phyloP scores from a whole-genome alignment of 2,329 filamentous ascomycete genomes.

The Zymoseptoria pseudotritici region DNA sequence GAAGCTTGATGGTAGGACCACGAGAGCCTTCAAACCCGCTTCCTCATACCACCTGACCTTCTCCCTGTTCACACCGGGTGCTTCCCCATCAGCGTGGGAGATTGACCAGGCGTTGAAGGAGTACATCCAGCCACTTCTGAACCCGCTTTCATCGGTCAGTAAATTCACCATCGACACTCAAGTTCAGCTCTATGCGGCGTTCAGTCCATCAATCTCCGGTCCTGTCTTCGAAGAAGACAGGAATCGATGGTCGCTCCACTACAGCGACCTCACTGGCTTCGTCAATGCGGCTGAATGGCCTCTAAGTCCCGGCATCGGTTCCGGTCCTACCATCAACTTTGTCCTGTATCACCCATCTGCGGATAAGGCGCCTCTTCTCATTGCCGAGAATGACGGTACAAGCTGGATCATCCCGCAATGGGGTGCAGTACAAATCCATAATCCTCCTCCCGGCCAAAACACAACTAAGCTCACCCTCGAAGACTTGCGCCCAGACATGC shows the following conservation, averaged over 20 bases:
- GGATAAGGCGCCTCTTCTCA: constrained; percentile 50
- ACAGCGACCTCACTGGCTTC: constrained; percentile 85
- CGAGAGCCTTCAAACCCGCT: constrained; percentile 81
- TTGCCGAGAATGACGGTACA: constrained; percentile 54
- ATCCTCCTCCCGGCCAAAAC: constrained; percentile 38
- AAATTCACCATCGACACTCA: constrained; percentile 96
- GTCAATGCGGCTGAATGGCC: constrained; percentile 99
- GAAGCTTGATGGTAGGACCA: constrained; percentile 60
- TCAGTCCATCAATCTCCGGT: constrained; percentile 53
- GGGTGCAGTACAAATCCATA: constrained; percentile 71
- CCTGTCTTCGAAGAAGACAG: constrained; percentile 47
- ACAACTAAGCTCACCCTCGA: constrained; percentile 50
- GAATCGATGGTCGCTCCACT: constrained; percentile 63
- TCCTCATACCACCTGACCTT: constrained; percentile 94
- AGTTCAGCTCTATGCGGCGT: constrained; percentile 80
- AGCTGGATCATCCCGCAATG: constrained; percentile 96
- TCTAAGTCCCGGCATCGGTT: constrained; percentile 84
- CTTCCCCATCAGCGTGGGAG: constrained; percentile 79
- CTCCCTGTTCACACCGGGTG: constrained; percentile 79
- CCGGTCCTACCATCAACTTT: constrained; percentile 91
- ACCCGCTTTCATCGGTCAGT: constrained; percentile 73
- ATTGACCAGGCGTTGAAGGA: constrained; percentile 73
- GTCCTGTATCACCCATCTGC: constrained; percentile 80
- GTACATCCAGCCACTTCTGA: constrained; percentile 74
- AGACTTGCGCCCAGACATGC: constrained; percentile 68